Base-by-base conservation (phyloP, 1,139 yeast species). In the Hansenula sp. region DNA sequence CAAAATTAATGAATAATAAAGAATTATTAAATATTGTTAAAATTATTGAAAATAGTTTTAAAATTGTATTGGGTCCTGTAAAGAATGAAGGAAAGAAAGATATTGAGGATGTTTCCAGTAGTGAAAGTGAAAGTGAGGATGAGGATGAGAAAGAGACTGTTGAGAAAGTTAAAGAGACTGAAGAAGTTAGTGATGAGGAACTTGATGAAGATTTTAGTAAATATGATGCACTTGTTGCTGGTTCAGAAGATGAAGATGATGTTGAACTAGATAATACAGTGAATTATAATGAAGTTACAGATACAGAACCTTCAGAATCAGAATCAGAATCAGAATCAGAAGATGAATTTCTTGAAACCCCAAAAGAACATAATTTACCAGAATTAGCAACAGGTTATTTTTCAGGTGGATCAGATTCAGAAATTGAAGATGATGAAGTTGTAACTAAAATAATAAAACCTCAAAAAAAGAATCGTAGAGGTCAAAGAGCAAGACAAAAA, bases 401-500 rank as follows among this genome's bases (percentile, higher is more conserved):
- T 45, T 87, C 96, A 1, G 96, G 95, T 1, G 80, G 83, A 3
- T 72, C 80, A 2, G 89, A 81, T 32, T 68, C 69, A 35, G 84
- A 57, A 16, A 48, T 55, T 29, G 62, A 79, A 41, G 71, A 72
- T 39, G 90, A 85, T 49, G 62, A 66, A 32, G 71, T 79, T 2
- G 89, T 82, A 8, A 74, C 77, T 48, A 71, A 72, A 38, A 73
- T 74, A 21, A 71, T 75, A 2, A 69, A 39, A 48, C 65, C 58
- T 5, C 68, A 64, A 46, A 75, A 94, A 48, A 89, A 89, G 55
- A 94, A 92, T 61, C 75, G 98, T 64, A 79, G 97, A 59, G 98
- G 98, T 18, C 98, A 94, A 68, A 73, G 97, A 51, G 98, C 97
- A 2, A 80, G 99, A 65, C 94, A 92, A 61, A 84, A 85, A 67